These are phyloP conservation scores for Chamaenerion angustifolium DNA, from an alignment of 345 rosid genomes.

Conservation along the genomic window DNA sequence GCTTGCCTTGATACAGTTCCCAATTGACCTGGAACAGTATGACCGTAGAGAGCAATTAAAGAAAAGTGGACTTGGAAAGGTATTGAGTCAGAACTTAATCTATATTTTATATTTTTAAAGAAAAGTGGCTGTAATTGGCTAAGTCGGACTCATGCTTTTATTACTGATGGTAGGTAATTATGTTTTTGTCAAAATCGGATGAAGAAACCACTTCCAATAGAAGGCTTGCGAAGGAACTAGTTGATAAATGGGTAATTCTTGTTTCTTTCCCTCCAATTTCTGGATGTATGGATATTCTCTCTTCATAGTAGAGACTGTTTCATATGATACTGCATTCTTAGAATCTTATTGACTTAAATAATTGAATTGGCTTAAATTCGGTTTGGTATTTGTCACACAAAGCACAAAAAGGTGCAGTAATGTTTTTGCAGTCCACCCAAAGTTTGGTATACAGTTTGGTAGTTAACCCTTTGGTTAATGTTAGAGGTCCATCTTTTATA, in stretches of 20 bases:
- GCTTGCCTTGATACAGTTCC: slow-evolving; percentile 44
- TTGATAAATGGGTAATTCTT: slow-evolving; percentile 81
- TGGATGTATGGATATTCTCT: background rate
- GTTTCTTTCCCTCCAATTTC: background rate
- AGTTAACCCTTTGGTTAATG: no score
- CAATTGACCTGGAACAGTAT: slow-evolving; percentile 85
- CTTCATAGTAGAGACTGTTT: background rate
- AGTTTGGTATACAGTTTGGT: no score
- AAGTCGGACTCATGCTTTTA: background rate
- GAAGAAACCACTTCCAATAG: slow-evolving; percentile 93
- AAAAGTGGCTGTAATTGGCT: no score
- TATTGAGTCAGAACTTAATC: slow-evolving; percentile 10
- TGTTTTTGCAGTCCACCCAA: background rate
- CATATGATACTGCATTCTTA: no score
- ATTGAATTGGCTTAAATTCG: no score
- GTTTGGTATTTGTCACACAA: no score
- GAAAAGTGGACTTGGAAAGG: slow-evolving; percentile 98
- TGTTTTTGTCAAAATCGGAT: slow-evolving; percentile 93
- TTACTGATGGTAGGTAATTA: slow-evolving; percentile 52
- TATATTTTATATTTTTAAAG: background rate
- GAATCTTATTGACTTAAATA: background rate
- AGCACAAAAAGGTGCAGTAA: background rate
- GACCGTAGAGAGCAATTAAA: slow-evolving; percentile 91
- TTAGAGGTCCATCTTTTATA: no score
- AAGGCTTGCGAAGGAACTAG: slow-evolving; percentile 92